Base-by-base conservation (phyloP, 345 rosid genomes). In the Carallia brachiata region DNA sequence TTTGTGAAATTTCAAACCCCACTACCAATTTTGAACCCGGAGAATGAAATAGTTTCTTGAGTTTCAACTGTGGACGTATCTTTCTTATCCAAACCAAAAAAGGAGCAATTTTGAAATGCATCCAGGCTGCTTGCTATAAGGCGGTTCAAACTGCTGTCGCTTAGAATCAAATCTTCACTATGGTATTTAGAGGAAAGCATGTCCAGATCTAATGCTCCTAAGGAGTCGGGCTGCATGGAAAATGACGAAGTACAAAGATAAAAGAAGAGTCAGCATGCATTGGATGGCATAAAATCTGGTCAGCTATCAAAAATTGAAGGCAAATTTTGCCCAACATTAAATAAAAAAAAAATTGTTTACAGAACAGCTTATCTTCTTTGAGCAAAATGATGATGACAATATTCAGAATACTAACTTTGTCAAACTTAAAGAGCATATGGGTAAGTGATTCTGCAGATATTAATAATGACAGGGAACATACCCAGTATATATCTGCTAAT, bases 101-200 rank as follows among this genome's bases (percentile, higher is more conserved):
- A 78, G 72, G 74, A 73, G 72, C 77, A 72, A 78, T 81, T 95
- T 72, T 89, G 98, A 71, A 90, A 95, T 60, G 97, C 92, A 77
- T 92, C 99, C 65, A 90, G 88, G 74, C 98, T 95, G 79, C 88
- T 95, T 32, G 94, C 98, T 73, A 92, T 88, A 67, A 92, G 80
- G 78, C 92, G 87, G 82, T 83, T 95, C 78, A 95, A 80, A 73
- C 89, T 87, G 47, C 97, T 92, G 65, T 95, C 92, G 48, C 84
- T 75, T 59, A 89, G 76, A 61, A 86, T 83, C 54, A 92, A 56
- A 73, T 90, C 30, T 44, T 4, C 97, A 0, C 75, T 73, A 7
- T 68, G 82, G 78, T 89, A 88, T 83, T 87, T 92, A 7, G 87
- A 79, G 18, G 94, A 78, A 63, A 84, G 85, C 56, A 82, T 72